These are phyloP conservation scores for Odontarrhena argentea DNA, from an alignment of 345 rosid genomes.

Conservation along the genomic window DNA sequence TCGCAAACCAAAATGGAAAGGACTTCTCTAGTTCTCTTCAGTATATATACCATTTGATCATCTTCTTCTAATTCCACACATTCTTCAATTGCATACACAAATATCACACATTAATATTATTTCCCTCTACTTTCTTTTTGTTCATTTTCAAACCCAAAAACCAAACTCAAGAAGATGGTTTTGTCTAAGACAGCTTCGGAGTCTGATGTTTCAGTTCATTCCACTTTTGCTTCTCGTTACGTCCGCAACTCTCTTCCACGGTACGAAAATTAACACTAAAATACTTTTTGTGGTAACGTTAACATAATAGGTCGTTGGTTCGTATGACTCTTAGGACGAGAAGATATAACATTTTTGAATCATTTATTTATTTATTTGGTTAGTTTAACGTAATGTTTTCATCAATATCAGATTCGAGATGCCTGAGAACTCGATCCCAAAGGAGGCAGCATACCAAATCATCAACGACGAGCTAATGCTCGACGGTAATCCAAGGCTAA, in stretches of 20 bases:
- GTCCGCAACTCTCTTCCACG: constrained; percentile 77
- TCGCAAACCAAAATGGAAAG: constrained; percentile 16
- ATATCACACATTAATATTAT: constrained; percentile 12
- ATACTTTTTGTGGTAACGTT: not conserved
- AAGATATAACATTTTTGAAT: too few species aligned
- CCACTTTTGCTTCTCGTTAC: constrained; percentile 87
- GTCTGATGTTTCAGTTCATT: constrained; percentile 74
- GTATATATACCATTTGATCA: constrained; percentile 35
- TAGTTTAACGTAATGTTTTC: constrained; percentile 2
- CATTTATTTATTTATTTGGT: too few species aligned
- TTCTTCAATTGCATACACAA: constrained; percentile 14
- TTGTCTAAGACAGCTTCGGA: constrained; percentile 64
- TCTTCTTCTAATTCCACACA: constrained; percentile 33
- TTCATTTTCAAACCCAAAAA: constrained; percentile 6
- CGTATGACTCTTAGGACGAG: too few species aligned
- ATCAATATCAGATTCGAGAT: constrained; percentile 41
- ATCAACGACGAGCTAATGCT: constrained; percentile 68
- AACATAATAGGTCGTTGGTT: not conserved
- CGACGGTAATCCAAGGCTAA: constrained; percentile 65
- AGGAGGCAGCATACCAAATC: constrained; percentile 66
- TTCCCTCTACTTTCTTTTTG: not conserved
- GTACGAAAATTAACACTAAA: constrained; percentile 29
- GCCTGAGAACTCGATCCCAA: constrained; percentile 63
- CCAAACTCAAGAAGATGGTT: constrained; percentile 51
- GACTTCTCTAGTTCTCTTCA: constrained; percentile 3